These are phyloP conservation scores for Diplodia mutila DNA, from an alignment of 2,329 filamentous ascomycete genomes.

Conservation along the genomic window DNA sequence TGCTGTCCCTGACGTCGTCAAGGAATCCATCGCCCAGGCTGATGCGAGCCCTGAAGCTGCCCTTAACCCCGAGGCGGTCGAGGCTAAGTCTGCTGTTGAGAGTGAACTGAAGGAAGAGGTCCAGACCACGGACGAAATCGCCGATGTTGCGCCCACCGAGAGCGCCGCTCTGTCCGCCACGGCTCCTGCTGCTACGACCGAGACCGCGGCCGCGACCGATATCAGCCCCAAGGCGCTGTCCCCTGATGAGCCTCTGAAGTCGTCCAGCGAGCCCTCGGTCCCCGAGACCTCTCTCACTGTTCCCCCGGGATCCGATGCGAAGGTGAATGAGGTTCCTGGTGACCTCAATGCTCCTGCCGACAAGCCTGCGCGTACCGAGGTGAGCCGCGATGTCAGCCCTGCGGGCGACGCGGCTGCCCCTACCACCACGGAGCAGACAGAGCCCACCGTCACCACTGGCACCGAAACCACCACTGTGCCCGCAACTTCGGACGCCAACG, in stretches of 20 bases:
- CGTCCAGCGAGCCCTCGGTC: constrained; percentile 36
- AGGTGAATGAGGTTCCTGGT: neutral
- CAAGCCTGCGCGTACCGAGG: constrained; percentile 35
- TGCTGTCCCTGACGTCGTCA: constrained; percentile 46
- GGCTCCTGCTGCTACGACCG: constrained; percentile 33
- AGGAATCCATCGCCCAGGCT: constrained; percentile 53
- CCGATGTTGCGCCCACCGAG: constrained; percentile 50
- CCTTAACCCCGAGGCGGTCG: constrained; percentile 67
- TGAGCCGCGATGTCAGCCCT: constrained; percentile 48
- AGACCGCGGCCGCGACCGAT: constrained; percentile 12
- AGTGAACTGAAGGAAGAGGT: constrained; percentile 71
- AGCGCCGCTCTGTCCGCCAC: constrained; percentile 42
- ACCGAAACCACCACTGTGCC: constrained; percentile 39
- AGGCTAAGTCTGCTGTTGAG: constrained; percentile 76
- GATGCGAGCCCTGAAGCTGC: constrained; percentile 71
- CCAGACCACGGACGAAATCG: constrained; percentile 44
- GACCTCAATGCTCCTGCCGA: constrained; percentile 45
- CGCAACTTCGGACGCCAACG: constrained; percentile 36
- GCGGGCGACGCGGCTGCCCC: constrained; percentile 41
- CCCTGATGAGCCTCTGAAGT: constrained; percentile 30
- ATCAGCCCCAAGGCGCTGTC: constrained; percentile 23
- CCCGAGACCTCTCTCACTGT: constrained; percentile 8
- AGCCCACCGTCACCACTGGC: constrained; percentile 48
- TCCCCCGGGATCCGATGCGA: constrained; percentile 7
- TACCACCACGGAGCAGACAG: constrained; percentile 38